Conservation (phyloP, 805 yeast genomes). For the Pichia kluyveri region DNA sequence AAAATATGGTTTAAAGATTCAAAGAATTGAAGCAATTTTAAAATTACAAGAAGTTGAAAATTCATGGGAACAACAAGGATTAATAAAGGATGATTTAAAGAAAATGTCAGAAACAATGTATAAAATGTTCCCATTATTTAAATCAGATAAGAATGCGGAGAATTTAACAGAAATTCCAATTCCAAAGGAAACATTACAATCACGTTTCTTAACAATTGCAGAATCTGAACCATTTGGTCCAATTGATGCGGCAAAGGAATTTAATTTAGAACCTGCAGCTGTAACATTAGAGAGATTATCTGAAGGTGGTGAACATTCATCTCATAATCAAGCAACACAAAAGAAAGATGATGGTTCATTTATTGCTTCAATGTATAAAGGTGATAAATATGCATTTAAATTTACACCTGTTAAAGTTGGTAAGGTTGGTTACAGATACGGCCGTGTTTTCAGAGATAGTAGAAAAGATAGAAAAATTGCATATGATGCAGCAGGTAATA, state of each 20-base stretch:
- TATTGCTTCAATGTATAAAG: constrained; percentile 51
- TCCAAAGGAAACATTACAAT: constrained; percentile 71
- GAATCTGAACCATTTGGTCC: constrained; percentile 96
- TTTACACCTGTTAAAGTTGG: constrained; percentile 78
- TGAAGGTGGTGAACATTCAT: constrained; percentile 45
- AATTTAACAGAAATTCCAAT: constrained; percentile 91
- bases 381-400: constrained; percentile 64
- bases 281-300: constrained; percentile 64
- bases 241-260: constrained; percentile 80
- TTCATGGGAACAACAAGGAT: constrained; percentile 46
- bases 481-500: constrained; percentile 60
- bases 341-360: constrained; percentile 28
- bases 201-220: constrained; percentile 80
- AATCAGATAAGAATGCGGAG: constrained; percentile 43
- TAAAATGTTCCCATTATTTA: constrained; percentile 73
- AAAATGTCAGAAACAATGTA: constrained; percentile 56
- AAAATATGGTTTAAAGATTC: constrained; percentile 69
- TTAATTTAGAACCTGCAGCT: constrained; percentile 82
- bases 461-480: constrained; percentile 75
- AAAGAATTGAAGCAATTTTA: constrained; percentile 83
- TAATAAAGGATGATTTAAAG: constrained; percentile 45
- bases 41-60: constrained; percentile 59
- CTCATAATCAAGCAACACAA: constrained; percentile 22
- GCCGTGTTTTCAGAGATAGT: constrained; percentile 83
- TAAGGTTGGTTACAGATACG: constrained; percentile 83